A percentile compares a stretch with the other conserved stretches of the same genome.
Conservation (phyloP, 495 filamentous ascomycete species). For the Podospora bellae-mahoneyi region DNA sequence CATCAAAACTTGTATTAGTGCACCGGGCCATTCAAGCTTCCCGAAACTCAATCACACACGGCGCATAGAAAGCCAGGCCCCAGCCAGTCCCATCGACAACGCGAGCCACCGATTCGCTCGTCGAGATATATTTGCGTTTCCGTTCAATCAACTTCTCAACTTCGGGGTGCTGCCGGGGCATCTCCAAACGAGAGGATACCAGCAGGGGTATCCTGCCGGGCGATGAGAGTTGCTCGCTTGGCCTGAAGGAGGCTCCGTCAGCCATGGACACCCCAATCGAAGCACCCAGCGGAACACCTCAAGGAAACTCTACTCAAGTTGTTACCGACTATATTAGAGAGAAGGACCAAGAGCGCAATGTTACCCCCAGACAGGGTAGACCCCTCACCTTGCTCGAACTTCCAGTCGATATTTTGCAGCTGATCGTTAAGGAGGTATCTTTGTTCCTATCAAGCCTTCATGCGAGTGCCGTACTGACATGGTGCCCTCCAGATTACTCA, state of each 20-base stretch:
- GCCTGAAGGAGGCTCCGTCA: constrained; percentile 12
- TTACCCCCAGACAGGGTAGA: constrained; percentile 33
- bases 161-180: neutral
- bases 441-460: neutral
- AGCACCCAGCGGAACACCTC: neutral
- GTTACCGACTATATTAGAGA: constrained; percentile 37
- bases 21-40: neutral
- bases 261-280: constrained; percentile 8
- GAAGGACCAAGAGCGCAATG: constrained; percentile 42
- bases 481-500: constrained; percentile 62
- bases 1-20: neutral
- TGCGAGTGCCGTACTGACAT: constrained; percentile 2
- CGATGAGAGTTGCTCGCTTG: constrained; percentile 13
- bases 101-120: neutral
- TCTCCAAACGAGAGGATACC: neutral
- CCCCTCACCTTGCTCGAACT: constrained; percentile 65
- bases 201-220: constrained; percentile 12
- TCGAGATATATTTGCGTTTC: neutral
- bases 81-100: neutral
- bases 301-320: constrained; percentile 13
- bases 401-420: constrained; percentile 79
- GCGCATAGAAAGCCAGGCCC: neutral
- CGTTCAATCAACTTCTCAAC: neutral
- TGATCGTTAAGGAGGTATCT: constrained; percentile 84
- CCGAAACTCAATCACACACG: neutral